A percentile compares a stretch with the other conserved stretches of the same genome.
These are phyloP conservation scores for Neurospora cerealis DNA, from an alignment of 495 filamentous ascomycete species.

Conservation along the genomic window DNA sequence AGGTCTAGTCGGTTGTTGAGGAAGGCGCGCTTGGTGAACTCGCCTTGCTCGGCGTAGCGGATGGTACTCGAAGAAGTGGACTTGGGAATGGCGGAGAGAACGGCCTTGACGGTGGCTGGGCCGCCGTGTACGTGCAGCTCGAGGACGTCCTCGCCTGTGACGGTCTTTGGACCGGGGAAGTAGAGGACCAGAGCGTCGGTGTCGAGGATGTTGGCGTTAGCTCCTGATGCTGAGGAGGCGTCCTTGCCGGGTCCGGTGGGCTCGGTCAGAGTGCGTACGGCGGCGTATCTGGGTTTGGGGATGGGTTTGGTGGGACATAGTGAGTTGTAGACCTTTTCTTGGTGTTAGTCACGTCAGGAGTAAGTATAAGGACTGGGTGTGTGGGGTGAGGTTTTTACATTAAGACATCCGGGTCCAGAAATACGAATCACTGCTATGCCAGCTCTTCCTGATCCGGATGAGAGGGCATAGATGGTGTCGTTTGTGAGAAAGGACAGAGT, in stretches of 20 bases:
- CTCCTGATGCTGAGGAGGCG: neutral
- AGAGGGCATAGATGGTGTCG: constrained; percentile 85
- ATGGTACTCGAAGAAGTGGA: constrained; percentile 27
- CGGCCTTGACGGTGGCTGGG: constrained; percentile 73
- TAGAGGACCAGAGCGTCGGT: constrained; percentile 75
- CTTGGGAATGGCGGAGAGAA: constrained; percentile 63
- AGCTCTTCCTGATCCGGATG: constrained; percentile 74
- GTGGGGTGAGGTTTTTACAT: no score
- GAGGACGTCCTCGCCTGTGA: constrained; percentile 85
- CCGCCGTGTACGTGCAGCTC: constrained; percentile 96
- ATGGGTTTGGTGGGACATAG: constrained; percentile 57
- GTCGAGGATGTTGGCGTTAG: constrained; percentile 52
- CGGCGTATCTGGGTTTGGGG: constrained; percentile 67
- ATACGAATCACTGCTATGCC: constrained; percentile 88
- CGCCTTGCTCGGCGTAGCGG: constrained; percentile 88
- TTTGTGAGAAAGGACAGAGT: constrained; percentile 5
- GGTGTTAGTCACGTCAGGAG: constrained; percentile 1
- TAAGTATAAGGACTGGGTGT: neutral
- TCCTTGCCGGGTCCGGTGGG: constrained; percentile 33
- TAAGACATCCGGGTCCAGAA: constrained; percentile 66
- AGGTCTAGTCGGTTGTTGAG: constrained; percentile 76
- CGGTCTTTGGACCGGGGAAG: constrained; percentile 74
- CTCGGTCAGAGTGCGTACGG: constrained; percentile 65
- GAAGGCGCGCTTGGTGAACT: constrained; percentile 92
- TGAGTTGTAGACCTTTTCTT: constrained; percentile 58